Evolutionary conservation across 108 stramenopile genomes (phyloP).

Genomic region (Fragilaria crotonensis): DNA sequence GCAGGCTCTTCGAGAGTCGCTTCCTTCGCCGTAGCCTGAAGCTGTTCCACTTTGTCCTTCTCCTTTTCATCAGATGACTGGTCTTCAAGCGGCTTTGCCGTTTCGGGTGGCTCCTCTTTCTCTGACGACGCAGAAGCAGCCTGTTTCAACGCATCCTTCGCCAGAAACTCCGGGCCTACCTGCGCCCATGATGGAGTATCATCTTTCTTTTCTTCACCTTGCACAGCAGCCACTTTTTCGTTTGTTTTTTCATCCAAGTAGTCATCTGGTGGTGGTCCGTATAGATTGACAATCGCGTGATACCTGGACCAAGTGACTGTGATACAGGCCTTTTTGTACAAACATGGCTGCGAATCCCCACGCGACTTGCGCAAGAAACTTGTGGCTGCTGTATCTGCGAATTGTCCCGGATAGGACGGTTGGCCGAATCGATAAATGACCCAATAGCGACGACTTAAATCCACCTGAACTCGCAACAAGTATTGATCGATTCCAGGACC

Average conservation of each 20-base stretch:
- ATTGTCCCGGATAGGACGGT: slow-evolving; percentile 24
- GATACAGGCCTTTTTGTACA: slow-evolving; percentile 30
- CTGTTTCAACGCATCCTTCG: background rate
- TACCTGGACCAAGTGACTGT: slow-evolving; percentile 37
- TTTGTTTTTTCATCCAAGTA: slow-evolving; percentile 3
- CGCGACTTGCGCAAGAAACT: slow-evolving; percentile 6
- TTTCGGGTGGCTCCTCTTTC: background rate
- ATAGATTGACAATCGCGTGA: slow-evolving; percentile 22
- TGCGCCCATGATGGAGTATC: slow-evolving; percentile 3
- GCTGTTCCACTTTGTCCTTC: background rate
- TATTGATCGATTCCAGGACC: slow-evolving; percentile 8
- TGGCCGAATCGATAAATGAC: slow-evolving; percentile 22
- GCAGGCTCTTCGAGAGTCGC: background rate
- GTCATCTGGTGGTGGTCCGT: slow-evolving; percentile 26
- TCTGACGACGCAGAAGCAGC: background rate
- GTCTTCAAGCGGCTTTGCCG: background rate
- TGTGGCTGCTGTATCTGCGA: slow-evolving; percentile 16
- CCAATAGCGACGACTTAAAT: slow-evolving; percentile 17
- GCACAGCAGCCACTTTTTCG: background rate
- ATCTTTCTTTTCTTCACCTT: background rate
- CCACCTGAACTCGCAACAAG: slow-evolving; percentile 15
- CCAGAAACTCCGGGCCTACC: background rate
- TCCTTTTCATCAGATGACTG: too few relatives aligned
- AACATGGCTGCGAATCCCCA: background rate
- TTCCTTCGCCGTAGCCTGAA: background rate